Conservation (phyloP, 2,329 filamentous ascomycete genomes). For the Colletotrichum kahawae region DNA sequence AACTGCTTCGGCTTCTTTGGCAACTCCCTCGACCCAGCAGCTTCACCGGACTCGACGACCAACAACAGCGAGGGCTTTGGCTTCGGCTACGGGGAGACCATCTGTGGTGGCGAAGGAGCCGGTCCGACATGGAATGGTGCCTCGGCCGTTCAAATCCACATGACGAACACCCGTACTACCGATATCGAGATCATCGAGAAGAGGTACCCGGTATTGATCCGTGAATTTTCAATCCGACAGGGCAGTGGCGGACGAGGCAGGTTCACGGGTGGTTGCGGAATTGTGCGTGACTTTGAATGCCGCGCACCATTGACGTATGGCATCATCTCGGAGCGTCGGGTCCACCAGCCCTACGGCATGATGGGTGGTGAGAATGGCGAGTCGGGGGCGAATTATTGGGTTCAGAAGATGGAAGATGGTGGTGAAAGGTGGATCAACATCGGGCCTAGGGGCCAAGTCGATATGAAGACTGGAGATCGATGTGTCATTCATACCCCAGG, state of each 20-base stretch:
- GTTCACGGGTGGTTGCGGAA: constrained; percentile 69
- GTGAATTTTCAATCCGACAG: constrained; percentile 69
- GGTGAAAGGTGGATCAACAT: constrained; percentile 52
- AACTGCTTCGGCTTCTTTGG: constrained; percentile 71
- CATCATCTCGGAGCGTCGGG: constrained; percentile 72
- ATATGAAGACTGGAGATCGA: constrained; percentile 62
- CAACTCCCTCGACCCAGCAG: not conserved
- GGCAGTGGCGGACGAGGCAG: constrained; percentile 68
- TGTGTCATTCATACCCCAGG: constrained; percentile 67
- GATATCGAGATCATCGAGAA: constrained; percentile 81
- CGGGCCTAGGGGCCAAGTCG: constrained; percentile 64
- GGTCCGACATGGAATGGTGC: not conserved
- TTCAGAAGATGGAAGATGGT: constrained; percentile 34
- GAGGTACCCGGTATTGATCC: constrained; percentile 74
- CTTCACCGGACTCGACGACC: not conserved
- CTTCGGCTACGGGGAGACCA: constrained; percentile 86
- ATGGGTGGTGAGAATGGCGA: constrained; percentile 71
- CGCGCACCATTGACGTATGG: constrained; percentile 71
- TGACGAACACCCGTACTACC: constrained; percentile 87
- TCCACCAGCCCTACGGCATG: constrained; percentile 75
- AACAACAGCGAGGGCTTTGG: constrained; percentile 60
- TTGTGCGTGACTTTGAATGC: constrained; percentile 75
- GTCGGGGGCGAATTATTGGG: constrained; percentile 75
- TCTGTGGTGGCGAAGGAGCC: constrained; percentile 66
- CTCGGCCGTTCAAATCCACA: constrained; percentile 76